Evolutionary conservation across 305 asterid species (phyloP), one percentile per base, ranked within the genome.

Genomic region (Galium porrigens): DNA sequence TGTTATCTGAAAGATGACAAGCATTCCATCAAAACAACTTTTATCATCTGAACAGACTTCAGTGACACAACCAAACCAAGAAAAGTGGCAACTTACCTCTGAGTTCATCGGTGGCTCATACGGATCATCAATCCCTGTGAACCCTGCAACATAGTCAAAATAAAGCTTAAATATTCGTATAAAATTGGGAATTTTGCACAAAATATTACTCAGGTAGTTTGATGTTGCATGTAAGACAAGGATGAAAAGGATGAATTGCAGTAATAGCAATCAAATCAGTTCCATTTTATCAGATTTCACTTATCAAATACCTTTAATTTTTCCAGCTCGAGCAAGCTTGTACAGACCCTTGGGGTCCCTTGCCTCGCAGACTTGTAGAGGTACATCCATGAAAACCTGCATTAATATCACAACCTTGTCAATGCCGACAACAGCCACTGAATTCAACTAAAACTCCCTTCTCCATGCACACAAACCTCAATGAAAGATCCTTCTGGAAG

Each of bases 261-360:
- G 10, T 41, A 6, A 41, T 37, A n/a, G 12, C 12, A 30, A 8
- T 41, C 6, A 17, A 12, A 44, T 5, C 55, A 22, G 48, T 9
- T 14, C 1, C 49, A 3, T 14, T 2, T 0, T 3, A 3, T 8
- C 34, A 20, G 4, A 6, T 42, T 25, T 58, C 25, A 5, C 14
- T 30, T 46, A 33, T 58, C 10, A 42, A 61, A 54, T 69, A 90
- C 97, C 97, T 84, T 84, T 87, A 52, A 90, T 87, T 79, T 87
- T 85, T 69, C 97, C 95, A 63, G 94, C 95, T 67, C 97, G 85
- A 59, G 97, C 94, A 63, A 90, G 95, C 81, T 90, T 87, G 85
- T 90, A 90, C 70, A 90, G 65, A 65, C 97, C 97, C 85, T 90
- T 90, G 44, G 97, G 84, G 80, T 90, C 97, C 80, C 97, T 90